A percentile compares a stretch with the other conserved stretches of the same genome.
These are phyloP conservation scores for Alternaria ethzedia DNA, from an alignment of 2,329 filamentous ascomycete genomes.

Conservation along the genomic window DNA sequence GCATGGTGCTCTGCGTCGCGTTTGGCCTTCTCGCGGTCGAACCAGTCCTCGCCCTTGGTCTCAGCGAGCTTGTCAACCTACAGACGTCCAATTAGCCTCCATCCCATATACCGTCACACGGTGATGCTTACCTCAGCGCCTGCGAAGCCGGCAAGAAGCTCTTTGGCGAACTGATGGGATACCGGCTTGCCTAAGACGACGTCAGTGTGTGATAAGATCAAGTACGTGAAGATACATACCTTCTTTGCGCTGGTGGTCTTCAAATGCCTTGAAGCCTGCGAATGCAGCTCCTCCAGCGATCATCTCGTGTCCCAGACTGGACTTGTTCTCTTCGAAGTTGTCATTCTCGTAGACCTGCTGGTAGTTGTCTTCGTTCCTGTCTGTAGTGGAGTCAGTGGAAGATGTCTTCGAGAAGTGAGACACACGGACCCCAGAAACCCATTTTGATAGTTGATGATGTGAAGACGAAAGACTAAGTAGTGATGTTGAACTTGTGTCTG, in stretches of 20 bases:
- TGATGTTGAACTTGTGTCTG: not conserved
- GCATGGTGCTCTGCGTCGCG: slow-evolving; percentile 52
- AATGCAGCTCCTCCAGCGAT: slow-evolving; percentile 79
- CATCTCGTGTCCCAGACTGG: slow-evolving; percentile 73
- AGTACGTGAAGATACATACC: slow-evolving; percentile 54
- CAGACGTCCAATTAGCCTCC: not conserved
- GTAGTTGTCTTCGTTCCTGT: slow-evolving; percentile 61
- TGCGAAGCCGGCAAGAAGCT: slow-evolving; percentile 73
- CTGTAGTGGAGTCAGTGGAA: slow-evolving; percentile 38
- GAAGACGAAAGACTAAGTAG: not conserved
- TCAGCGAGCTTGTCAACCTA: slow-evolving; percentile 70
- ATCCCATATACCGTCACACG: not conserved
- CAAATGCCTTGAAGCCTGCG: slow-evolving; percentile 79
- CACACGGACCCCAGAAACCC: slow-evolving; percentile 52
- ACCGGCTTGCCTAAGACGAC: slow-evolving; percentile 68
- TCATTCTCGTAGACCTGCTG: slow-evolving; percentile 60
- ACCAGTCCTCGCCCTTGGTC: slow-evolving; percentile 58
- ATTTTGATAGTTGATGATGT: slow-evolving; percentile 38
- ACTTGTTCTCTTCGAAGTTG: slow-evolving; percentile 60
- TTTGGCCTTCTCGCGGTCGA: slow-evolving; percentile 58
- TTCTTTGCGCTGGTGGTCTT: slow-evolving; percentile 74
- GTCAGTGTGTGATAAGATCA: slow-evolving; percentile 5
- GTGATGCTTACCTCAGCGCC: slow-evolving; percentile 66
- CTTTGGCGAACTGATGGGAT: slow-evolving; percentile 77
- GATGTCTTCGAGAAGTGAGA: not conserved